phyloP scores from a whole-genome alignment of 495 filamentous ascomycete species.

The Extremus antarcticus region DNA sequence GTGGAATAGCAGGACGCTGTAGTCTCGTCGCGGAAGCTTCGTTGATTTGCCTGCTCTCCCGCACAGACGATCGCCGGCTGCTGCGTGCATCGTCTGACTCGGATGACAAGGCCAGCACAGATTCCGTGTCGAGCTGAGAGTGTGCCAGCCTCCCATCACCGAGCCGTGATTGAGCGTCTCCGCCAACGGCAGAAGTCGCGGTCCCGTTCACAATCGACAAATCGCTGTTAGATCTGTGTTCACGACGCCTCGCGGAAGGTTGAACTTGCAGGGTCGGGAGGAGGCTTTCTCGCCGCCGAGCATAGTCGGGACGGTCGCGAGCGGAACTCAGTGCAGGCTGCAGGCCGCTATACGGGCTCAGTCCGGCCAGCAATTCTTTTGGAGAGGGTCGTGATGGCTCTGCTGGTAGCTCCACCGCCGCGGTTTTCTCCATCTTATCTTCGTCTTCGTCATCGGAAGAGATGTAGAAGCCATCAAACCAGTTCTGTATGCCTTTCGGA shows the following conservation, averaged over 20 bases:
- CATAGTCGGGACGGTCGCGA: no score
- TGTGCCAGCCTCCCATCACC: conserved; percentile 9
- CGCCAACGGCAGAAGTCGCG: not conserved
- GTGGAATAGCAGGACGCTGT: not conserved
- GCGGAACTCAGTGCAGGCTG: no score
- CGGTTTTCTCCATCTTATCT: conserved; percentile 1
- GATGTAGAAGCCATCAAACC: conserved; percentile 34
- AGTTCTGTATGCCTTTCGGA: conserved; percentile 33
- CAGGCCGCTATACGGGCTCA: no score
- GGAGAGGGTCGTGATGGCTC: not conserved
- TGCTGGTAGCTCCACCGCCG: conserved; percentile 1
- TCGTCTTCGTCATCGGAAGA: conserved; percentile 26
- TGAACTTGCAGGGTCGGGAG: conserved; percentile 8
- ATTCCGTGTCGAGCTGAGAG: conserved; percentile 3
- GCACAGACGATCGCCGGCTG: not conserved
- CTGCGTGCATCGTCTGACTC: conserved; percentile 2
- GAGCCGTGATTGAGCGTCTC: conserved; percentile 2
- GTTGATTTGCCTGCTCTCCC: not conserved
- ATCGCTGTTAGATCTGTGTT: not conserved
- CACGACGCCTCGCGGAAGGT: conserved; percentile 4
- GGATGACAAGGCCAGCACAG: conserved; percentile 17
- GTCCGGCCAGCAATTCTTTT: not conserved
- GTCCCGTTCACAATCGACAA: not conserved
- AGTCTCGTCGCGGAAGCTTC: not conserved
- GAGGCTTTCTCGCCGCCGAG: conserved; percentile 9